phyloP scores from a whole-genome alignment of 108 stramenopile species.

The Bacterosira constricta region DNA sequence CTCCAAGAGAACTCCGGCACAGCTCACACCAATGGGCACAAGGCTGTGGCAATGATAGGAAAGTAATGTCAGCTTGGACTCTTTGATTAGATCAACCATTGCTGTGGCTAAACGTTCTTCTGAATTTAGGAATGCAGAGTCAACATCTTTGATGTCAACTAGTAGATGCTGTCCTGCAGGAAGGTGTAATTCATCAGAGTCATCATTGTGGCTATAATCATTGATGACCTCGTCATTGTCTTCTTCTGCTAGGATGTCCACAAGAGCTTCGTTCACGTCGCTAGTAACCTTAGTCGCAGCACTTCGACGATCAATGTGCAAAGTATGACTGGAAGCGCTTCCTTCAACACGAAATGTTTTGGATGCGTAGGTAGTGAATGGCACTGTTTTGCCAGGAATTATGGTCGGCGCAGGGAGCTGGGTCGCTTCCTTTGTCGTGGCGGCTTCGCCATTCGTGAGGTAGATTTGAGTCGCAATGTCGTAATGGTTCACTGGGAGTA shows the following conservation, averaged over 20 bases:
- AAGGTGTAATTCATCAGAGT: constrained; percentile 48
- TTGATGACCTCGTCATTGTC: background rate
- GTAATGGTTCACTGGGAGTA: background rate
- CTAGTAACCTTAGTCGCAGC: background rate
- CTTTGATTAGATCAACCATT: constrained; percentile 71
- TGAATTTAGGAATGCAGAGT: constrained; percentile 65
- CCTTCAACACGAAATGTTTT: constrained; percentile 54
- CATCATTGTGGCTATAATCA: background rate
- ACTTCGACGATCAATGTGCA: constrained; percentile 26
- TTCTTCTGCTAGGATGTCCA: background rate
- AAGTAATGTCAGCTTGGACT: constrained; percentile 64
- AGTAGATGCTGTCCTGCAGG: constrained; percentile 81
- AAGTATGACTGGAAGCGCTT: constrained; percentile 1
- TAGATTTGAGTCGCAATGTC: background rate
- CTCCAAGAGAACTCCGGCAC: constrained; percentile 73
- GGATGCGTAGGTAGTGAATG: constrained; percentile 57
- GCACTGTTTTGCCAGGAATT: constrained; percentile 42
- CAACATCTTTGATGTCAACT: constrained; percentile 78
- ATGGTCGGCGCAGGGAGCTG: constrained; percentile 44
- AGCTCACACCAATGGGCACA: constrained; percentile 70
- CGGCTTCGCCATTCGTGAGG: background rate
- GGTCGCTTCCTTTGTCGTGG: background rate
- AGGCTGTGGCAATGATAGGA: constrained; percentile 83
- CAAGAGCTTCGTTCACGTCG: background rate
- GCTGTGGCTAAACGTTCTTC: constrained; percentile 66